Evolutionary conservation across 345 rosid genomes (phyloP), one percentile per base, ranked within the genome.

Genomic region (Euphorbia lathyris): DNA sequence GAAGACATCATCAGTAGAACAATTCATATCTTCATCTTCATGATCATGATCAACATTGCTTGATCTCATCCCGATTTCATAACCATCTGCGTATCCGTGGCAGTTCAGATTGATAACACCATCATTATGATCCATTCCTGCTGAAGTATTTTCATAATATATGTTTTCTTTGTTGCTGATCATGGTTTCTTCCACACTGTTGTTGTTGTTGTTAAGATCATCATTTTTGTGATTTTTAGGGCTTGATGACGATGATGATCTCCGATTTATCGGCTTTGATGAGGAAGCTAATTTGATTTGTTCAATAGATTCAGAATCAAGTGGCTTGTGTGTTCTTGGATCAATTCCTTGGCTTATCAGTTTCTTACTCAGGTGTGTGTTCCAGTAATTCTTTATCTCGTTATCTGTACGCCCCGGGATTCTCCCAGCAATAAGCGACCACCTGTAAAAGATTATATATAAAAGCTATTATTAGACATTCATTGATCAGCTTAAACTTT

Each of bases 311-410:
- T 74, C 55, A 25, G 74, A 58, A 64, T 71, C 36, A 32, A 92
- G 75, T 53, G 93, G 94, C 78, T 88, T 92, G 78, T 90, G 96
- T 7, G 90, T 90, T 78, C 84, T 79, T 42, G 96, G 97, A 78
- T 92, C 92, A 51, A 90, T 85, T 57, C 98, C 98, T 81, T 88
- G 88, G 69, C 79, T 85, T 60, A 88, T 77, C 45, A 92, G 86
- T 80, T 92, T 92, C 75, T 87, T 92, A 60, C 92, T 84, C 16
- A 92, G 87, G 74, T 85, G 92, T 23, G 96, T 89, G 67, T 92
- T 90, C 97, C 97, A 92, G 58, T 90, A 92, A 76, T 92, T 92
- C 89, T 92, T 92, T 62, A 92, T 92, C 74, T 88, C 97, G 58
- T 92, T 92, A 65, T 92, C 97, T 0, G 97, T 92, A 12, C 97